Evolutionary conservation across 108 stramenopile species (phyloP).

Genomic region (Skeletonema costatum): DNA sequence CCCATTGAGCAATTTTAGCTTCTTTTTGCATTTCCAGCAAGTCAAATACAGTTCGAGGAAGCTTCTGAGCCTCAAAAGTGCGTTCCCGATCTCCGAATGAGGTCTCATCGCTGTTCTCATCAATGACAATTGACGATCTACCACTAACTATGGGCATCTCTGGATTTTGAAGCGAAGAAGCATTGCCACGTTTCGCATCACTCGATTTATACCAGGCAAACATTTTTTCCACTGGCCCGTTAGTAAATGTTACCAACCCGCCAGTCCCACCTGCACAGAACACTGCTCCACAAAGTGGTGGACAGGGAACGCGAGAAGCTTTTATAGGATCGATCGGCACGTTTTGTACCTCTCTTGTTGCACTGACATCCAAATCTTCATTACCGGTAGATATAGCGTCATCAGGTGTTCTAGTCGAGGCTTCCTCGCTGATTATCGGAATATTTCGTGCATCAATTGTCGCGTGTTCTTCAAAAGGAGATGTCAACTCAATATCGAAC

Average conservation of each 20-base stretch:
- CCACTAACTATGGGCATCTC: no score
- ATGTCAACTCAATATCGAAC: constrained; percentile 9
- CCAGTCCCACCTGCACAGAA: constrained; percentile 69
- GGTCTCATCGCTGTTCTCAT: constrained; percentile 5
- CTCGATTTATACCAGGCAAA: constrained; percentile 62
- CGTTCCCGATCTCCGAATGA: background rate
- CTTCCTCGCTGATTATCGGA: constrained; percentile 9
- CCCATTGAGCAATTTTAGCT: constrained; percentile 83
- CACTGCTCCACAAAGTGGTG: constrained; percentile 75
- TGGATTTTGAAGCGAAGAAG: background rate
- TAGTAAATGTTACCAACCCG: constrained; percentile 63
- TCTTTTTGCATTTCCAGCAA: constrained; percentile 72
- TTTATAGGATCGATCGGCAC: constrained; percentile 29
- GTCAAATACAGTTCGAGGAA: constrained; percentile 51
- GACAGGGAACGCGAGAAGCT: constrained; percentile 60
- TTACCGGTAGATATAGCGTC: background rate
- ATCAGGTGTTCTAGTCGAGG: background rate
- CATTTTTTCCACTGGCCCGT: constrained; percentile 76
- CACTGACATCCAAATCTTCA: constrained; percentile 17
- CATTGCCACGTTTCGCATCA: background rate
- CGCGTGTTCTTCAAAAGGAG: background rate
- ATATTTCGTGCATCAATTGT: constrained; percentile 2
- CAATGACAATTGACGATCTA: background rate
- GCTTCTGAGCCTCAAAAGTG: background rate
- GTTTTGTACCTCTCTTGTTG: constrained; percentile 8